Conservation (phyloP, 257 asterid genomes). For the Fraxinus cuspidata region DNA sequence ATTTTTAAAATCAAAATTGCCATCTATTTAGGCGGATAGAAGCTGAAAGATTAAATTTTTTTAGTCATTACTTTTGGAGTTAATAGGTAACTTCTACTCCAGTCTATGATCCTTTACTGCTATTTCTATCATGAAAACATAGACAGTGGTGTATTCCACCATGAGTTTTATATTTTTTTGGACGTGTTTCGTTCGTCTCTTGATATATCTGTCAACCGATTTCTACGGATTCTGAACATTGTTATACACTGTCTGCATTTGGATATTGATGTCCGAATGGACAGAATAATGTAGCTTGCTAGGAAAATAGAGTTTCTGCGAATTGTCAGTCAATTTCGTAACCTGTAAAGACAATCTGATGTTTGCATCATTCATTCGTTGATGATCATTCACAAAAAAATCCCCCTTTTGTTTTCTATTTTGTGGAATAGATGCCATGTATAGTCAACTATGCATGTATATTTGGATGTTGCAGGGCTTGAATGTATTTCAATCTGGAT, state of each 20-base stretch:
- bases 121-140: too few relatives aligned
- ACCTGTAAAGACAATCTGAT: not conserved
- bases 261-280: not conserved
- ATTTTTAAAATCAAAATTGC: not conserved
- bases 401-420: constrained; percentile 24
- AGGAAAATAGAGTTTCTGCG: not conserved
- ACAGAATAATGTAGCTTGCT: not conserved
- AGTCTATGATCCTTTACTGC: too few relatives aligned
- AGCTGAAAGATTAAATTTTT: too few relatives aligned
- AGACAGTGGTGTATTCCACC: too few relatives aligned
- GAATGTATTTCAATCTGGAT: constrained; percentile 54
- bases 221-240: not conserved
- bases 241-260: not conserved
- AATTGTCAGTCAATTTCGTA: not conserved
- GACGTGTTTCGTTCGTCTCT: too few relatives aligned
- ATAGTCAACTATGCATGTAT: constrained; percentile 65
- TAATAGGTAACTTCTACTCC: too few relatives aligned
- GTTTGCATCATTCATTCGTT: constrained; percentile 10
- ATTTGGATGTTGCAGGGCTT: constrained; percentile 86
- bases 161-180: too few relatives aligned
- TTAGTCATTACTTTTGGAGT: too few relatives aligned
- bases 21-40: too few relatives aligned
- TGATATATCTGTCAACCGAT: too few relatives aligned
- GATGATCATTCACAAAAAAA: constrained; percentile 11
- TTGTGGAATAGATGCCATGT: constrained; percentile 38